These are phyloP conservation scores for Sporodiniella umbellata DNA, from an alignment of 371 early-diverging fungal species.

Conservation along the genomic window DNA sequence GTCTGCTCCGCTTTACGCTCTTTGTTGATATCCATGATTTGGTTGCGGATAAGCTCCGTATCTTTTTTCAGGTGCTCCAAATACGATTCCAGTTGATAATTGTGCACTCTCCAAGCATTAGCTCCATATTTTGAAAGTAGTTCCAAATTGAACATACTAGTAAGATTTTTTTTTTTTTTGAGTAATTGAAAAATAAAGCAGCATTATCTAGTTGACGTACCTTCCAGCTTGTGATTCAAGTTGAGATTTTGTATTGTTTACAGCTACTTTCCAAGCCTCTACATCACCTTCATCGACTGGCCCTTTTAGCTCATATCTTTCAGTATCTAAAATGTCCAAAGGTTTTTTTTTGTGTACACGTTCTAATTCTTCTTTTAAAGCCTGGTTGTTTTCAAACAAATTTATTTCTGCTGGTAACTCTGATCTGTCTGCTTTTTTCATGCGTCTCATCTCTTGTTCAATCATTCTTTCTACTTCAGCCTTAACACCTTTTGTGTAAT, in stretches of 20 bases:
- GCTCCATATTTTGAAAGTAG: slow-evolving; percentile 78
- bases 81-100: slow-evolving; percentile 70
- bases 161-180: neutral
- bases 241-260: slow-evolving; percentile 81
- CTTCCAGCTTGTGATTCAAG: slow-evolving; percentile 80
- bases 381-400: slow-evolving; percentile 37
- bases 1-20: slow-evolving; percentile 71
- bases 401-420: slow-evolving; percentile 29
- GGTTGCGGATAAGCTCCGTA: slow-evolving; percentile 44
- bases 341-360: slow-evolving; percentile 53
- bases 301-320: slow-evolving; percentile 60
- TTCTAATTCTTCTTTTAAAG: slow-evolving; percentile 62
- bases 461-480: slow-evolving; percentile 59
- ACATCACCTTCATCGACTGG: slow-evolving; percentile 44
- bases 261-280: slow-evolving; percentile 62
- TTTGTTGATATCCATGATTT: slow-evolving; percentile 63
- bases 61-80: slow-evolving; percentile 42
- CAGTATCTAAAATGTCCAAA: slow-evolving; percentile 55
- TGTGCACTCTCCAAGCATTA: slow-evolving; percentile 83
- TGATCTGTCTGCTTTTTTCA: slow-evolving; percentile 45
- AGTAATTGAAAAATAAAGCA: neutral
- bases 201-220: slow-evolving; percentile 11
- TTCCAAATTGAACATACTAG: slow-evolving; percentile 75
- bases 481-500: slow-evolving; percentile 27
- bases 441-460: slow-evolving; percentile 66